Evolutionary conservation across 805 yeast genomes (phyloP), one percentile per base, ranked within the genome.

Genomic region (Saccharomycopsis oosterbeekiorum): DNA sequence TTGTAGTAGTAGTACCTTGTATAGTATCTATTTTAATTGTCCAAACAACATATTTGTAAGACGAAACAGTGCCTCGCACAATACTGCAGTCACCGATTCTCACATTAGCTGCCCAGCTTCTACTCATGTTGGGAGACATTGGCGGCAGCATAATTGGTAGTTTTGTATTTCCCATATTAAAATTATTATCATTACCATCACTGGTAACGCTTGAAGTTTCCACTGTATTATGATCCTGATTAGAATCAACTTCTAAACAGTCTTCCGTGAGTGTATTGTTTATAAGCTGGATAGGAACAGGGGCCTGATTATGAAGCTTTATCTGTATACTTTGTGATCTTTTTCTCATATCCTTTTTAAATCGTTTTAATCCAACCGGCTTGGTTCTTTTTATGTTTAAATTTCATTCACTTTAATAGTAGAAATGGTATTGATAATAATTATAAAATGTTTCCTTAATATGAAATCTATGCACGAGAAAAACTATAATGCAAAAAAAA

Each of bases 41-140:
- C 65, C 65, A 64, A 14, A 58, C 63, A 2, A 50, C 65, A 37
- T 60, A 64, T 43, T 51, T 37, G 56, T 62, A 62, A 43, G 36
- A 39, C 6, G 40, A 36, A 21, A 24, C 29, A 12, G 60, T 19
- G 15, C 66, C 66, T 39, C 43, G 56, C 19, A 64, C 60, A 12
- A 64, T 60, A 9, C 62, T 64, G 36, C 65, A 62, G 40, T 64
- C 65, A 8, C 66, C 66, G 26, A 64, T 62, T 39, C 58, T 60
- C 2, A 60, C 57, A 50, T 64, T 59, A 9, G 58, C 29, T 6
- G 42, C 65, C 66, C 66, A 64, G 10, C 36, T 54, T 37, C 29
- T 47, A 5, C 36, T 15, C 14, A 21, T 8, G n/a, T 17, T 12
- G n/a, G 24, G 47, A n/a, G 41, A 40, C 50, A 39, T 19, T 15